Percentiles rank a stretch among this genome's conserved stretches.
Evolutionary conservation across 73 alveolate genomes (phyloP).

Genomic region (Durusdinium trenchii): DNA sequence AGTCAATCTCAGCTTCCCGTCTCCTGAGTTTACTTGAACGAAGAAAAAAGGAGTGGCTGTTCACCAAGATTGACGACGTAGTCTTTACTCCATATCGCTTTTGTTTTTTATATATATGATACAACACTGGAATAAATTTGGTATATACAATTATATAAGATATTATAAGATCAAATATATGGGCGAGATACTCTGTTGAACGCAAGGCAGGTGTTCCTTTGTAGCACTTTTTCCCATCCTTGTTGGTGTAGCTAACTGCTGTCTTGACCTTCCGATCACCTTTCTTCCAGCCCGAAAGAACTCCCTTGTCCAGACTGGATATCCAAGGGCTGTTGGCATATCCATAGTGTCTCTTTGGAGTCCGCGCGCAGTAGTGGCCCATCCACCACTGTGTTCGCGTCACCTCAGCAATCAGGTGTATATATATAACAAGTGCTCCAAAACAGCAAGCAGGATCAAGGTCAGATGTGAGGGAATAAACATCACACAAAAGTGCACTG

Average conservation of each 20-base stretch:
- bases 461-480: too few species aligned
- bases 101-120: too few species aligned
- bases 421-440: background rate
- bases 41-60: too few species aligned
- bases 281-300: background rate
- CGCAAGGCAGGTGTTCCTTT: background rate
- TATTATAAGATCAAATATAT: too few species aligned
- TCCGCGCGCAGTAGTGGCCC: background rate
- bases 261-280: background rate
- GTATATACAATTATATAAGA: too few species aligned
- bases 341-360: background rate
- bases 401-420: slow-evolving; percentile 14
- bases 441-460: background rate
- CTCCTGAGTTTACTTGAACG: too few species aligned
- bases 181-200: background rate
- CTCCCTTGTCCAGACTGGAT: background rate
- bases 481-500: too few species aligned
- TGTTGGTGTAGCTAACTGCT: background rate
- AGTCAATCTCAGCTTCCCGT: too few species aligned
- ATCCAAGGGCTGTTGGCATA: background rate
- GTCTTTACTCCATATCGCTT: too few species aligned
- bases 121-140: background rate
- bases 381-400: background rate
- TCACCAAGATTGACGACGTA: too few species aligned
- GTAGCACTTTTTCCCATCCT: background rate